Percentiles rank a stretch among this genome's conserved stretches.
These are phyloP conservation scores for Colletotrichum nymphaeae DNA, from an alignment of 2,329 filamentous ascomycete genomes.

Conservation along the genomic window DNA sequence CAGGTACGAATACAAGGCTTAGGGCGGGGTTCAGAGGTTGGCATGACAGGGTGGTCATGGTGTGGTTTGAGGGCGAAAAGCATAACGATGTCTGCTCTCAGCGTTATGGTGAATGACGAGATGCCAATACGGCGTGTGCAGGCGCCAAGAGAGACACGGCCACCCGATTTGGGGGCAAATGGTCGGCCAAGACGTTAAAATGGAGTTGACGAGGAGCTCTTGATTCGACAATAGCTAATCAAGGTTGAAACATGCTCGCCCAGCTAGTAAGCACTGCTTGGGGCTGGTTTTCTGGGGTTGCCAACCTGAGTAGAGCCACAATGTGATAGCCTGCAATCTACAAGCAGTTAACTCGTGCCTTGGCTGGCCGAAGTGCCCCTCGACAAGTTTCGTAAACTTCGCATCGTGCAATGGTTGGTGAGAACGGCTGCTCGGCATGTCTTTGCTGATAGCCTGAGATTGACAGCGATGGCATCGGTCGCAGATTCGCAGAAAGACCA, in stretches of 20 bases:
- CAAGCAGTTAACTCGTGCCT: background rate
- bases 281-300: background rate
- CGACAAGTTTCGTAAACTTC: background rate
- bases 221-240: conserved; percentile 11
- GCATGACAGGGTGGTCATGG: conserved; percentile 11
- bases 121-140: conserved; percentile 20
- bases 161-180: conserved; percentile 13
- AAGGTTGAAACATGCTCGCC: conserved; percentile 14
- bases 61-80: background rate
- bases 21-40: conserved; percentile 6
- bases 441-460: background rate
- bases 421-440: background rate
- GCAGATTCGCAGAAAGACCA: background rate
- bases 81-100: conserved; percentile 5
- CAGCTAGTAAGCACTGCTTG: background rate
- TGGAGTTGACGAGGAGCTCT: background rate
- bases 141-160: conserved; percentile 21
- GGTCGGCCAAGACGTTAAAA: conserved; percentile 9
- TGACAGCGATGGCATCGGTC: background rate
- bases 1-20: background rate
- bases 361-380: background rate
- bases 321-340: background rate
- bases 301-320: background rate
- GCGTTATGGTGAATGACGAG: background rate
- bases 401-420: background rate